Evolutionary conservation across 805 yeast species (phyloP), one percentile per base, ranked within the genome.

Genomic region (Monosporozyma unispora): DNA sequence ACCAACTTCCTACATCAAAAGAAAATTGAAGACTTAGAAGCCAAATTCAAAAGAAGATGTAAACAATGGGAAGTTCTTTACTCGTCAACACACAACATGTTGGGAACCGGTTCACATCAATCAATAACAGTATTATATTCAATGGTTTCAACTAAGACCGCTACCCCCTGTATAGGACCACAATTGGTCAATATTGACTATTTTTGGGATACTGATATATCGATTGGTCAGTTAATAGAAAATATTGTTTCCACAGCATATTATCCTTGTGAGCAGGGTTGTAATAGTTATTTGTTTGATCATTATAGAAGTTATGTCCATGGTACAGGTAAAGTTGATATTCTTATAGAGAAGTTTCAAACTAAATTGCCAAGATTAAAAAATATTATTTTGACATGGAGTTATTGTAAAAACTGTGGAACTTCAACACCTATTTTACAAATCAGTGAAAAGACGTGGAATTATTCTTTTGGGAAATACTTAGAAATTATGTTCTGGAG

Each of bases 101-200:
- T 76, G 55, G 93, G 78, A 38, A 86, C 89, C 0, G 77, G 78
- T 18, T 73, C 75, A 40, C 96, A 91, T 61, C 96, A 88, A 59
- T 84, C 78, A 57, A 79, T 95, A 28, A 78, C 85, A 5, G 78
- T 88, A 12, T 70, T 91, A 22, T 87, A 84, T 59, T 85, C 96
- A 1, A 79, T 87, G 69, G 91, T 89, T 0, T 85, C 91, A 3
- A 78, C 82, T 8, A 84, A 82, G 57, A 84, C 87, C 39, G 85
- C 95, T 0, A 88, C 95, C 0, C 97, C 97, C 0, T 93, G 99
- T 60, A 72, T 81, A 39, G 98, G 98, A 0, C 99, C 99, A 0
- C 87, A 80, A 49, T 72, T 81, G n/a, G 80, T 87, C 31, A 79
- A 82, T 1, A 82, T 90, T 45, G 96, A 90, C 53, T 95, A 76